These are phyloP conservation scores for Dactylellina leptospora DNA, from an alignment of 2,329 filamentous ascomycete species.

Conservation along the genomic window DNA sequence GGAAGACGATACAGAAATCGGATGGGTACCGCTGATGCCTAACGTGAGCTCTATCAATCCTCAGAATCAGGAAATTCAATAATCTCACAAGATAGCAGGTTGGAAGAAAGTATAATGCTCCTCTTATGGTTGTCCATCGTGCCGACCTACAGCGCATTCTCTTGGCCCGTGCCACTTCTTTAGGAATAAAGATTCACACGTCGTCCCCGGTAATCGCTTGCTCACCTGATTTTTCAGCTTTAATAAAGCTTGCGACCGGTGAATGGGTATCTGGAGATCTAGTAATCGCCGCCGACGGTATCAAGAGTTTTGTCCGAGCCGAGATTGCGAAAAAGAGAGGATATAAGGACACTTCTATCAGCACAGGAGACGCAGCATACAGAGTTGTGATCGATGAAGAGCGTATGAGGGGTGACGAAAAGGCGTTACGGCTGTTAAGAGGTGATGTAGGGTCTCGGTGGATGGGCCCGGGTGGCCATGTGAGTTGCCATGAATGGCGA, in stretches of 20 bases:
- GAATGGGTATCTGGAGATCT: constrained; percentile 61
- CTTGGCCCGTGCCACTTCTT: constrained; percentile 60
- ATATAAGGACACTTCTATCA: constrained; percentile 62
- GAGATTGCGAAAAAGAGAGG: constrained; percentile 62
- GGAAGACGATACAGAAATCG: constrained; percentile 43
- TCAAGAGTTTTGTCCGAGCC: constrained; percentile 62
- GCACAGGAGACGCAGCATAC: constrained; percentile 69
- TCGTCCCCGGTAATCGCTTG: constrained; percentile 42
- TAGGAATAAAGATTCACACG: constrained; percentile 60
- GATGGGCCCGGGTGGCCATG: constrained; percentile 53
- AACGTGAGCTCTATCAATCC: constrained; percentile 56
- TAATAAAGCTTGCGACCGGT: constrained; percentile 55
- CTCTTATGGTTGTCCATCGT: constrained; percentile 65
- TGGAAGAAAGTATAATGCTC: constrained; percentile 58
- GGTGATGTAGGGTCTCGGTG: constrained; percentile 56
- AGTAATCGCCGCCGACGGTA: constrained; percentile 65
- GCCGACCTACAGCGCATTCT: constrained; percentile 64
- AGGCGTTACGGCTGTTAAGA: constrained; percentile 66
- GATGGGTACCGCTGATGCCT: constrained; percentile 37
- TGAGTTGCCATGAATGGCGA: too few species aligned
- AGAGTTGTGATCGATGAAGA: constrained; percentile 65
- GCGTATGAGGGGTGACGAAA: constrained; percentile 63
- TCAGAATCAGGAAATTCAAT: neutral
- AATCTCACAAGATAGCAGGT: constrained; percentile 58
- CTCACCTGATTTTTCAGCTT: constrained; percentile 31